Evolutionary conservation across 1,139 yeast species (phyloP), one percentile per base, ranked within the genome.

Genomic region (Kodamaea alishanica): DNA sequence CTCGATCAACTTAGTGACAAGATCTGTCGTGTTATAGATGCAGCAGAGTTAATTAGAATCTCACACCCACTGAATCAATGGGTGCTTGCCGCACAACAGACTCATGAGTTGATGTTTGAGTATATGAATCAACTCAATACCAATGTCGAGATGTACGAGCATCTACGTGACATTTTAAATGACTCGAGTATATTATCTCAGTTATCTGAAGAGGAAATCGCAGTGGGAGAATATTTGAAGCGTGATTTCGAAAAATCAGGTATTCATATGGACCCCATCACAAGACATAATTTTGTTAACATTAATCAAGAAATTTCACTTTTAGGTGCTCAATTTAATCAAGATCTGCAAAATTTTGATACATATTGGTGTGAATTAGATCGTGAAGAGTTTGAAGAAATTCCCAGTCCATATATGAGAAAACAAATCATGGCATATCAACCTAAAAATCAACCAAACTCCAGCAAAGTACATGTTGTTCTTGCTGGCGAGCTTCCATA

Each of bases 51-150:
- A 61, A 79, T 94, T 24, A 70, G 98, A 38, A 90, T 89, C 35
- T 81, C 84, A 1, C 97, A 92, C 58, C 97, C 97, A 0, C 76
- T 82, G 46, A 68, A 69, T 37, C 64, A 70, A 30, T 88, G 87
- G 74, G 73, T 84, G 4, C 72, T 71, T 34, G 94, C 92, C 1
- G 96, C 98, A 1, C 96, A 92, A 54, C 74, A 77, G 38, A 84
- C 95, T 25, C 97, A 92, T 55, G 95, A 88, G 52, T 71, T 80
- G 47, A 78, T 92, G 84, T 92, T 84, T 61, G 96, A 89, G 49
- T 90, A 84, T 60, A 94, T 92, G 99, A 92, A 89, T 60, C 78
- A 84, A 44, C 69, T 92, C 35, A 92, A 92, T 58, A 92, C 97
- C 6, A 84, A 88, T 43, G 86, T 82, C 10, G 84, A 78, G 33